Evolutionary conservation across 257 asterid genomes (phyloP).

Genomic region (Rauvolfia tetraphylla): DNA sequence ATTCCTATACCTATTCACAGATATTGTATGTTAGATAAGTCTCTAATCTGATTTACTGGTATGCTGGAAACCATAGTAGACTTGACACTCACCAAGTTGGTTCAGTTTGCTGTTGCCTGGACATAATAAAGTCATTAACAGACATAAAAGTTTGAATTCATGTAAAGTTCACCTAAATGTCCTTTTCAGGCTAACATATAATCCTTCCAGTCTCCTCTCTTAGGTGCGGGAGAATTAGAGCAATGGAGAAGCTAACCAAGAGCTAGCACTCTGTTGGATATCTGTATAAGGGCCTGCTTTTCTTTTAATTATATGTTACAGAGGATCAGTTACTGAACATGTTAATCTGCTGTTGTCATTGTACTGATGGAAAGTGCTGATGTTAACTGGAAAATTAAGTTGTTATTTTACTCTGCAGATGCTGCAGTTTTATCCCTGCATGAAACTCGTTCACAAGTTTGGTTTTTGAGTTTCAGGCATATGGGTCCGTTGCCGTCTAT

Average conservation of each 20-base stretch:
- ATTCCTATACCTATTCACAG: neutral
- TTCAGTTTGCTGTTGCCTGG: neutral
- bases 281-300: neutral
- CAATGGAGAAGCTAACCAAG: neutral
- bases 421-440: neutral
- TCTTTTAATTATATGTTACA: neutral
- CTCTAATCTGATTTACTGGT: neutral
- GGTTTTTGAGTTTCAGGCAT: slow-evolving; percentile 33
- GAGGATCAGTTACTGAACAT: neutral
- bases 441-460: neutral
- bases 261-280: neutral
- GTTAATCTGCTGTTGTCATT: too few relatives aligned
- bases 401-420: neutral
- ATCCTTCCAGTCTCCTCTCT: neutral
- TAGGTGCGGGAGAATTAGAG: neutral
- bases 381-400: neutral
- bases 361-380: neutral
- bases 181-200: neutral
- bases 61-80: neutral
- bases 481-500: slow-evolving; percentile 58
- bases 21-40: neutral
- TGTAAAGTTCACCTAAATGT: neutral
- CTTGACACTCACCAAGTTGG: neutral
- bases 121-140: neutral
- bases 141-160: neutral